phyloP scores from a whole-genome alignment of 371 early-diverging fungal genomes.

The Mucor mucedo region DNA sequence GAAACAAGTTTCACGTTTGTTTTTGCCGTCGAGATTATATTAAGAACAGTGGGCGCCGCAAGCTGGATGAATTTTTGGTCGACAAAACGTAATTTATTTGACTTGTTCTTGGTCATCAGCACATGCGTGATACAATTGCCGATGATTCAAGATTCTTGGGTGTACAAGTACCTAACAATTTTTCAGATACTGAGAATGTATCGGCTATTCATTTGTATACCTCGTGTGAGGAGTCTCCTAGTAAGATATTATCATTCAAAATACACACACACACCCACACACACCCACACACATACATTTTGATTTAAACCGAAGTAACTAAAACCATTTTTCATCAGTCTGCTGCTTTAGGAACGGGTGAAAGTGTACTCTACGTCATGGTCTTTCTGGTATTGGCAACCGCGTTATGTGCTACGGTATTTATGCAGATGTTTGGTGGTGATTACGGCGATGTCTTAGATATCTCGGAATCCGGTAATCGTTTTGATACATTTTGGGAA shows the following conservation, averaged over 20 bases:
- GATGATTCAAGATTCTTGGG: conserved; percentile 50
- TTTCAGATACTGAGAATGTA: conserved; percentile 60
- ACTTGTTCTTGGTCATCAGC: conserved; percentile 55
- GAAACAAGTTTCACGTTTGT: conserved; percentile 59
- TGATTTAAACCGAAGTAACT: background rate
- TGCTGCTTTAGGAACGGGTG: conserved; percentile 54
- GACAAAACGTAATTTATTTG: conserved; percentile 50
- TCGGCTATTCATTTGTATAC: conserved; percentile 60
- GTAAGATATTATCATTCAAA: conserved; percentile 29
- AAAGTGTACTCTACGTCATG: conserved; percentile 52
- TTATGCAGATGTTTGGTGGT: conserved; percentile 58
- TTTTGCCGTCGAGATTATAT: conserved; percentile 55
- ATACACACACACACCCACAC: no score
- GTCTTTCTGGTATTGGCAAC: conserved; percentile 46
- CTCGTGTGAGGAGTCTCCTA: conserved; percentile 55
- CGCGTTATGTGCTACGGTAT: conserved; percentile 46
- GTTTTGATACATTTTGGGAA: conserved; percentile 56
- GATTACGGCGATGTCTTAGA: conserved; percentile 36
- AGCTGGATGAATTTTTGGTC: conserved; percentile 59
- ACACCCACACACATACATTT: background rate
- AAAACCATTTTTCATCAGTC: conserved; percentile 17
- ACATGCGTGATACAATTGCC: conserved; percentile 63
- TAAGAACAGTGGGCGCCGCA: conserved; percentile 53
- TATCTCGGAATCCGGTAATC: conserved; percentile 28
- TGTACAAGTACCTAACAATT: conserved; percentile 59